These are phyloP conservation scores for Fistulina hepatica DNA, from an alignment of 1,284 basidiomycete species.

Conservation along the genomic window DNA sequence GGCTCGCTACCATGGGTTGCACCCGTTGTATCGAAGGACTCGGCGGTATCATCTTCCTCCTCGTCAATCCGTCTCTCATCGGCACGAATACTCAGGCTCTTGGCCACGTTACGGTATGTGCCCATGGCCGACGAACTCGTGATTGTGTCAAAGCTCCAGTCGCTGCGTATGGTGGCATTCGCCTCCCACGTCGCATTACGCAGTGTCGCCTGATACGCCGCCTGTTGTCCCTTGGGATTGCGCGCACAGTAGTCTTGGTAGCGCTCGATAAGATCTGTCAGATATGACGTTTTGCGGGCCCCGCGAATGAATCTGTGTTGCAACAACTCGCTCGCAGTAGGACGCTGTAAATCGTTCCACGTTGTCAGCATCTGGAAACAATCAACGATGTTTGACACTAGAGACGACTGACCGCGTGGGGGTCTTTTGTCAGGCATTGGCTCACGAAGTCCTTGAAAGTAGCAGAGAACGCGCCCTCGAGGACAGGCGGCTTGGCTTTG, in stretches of 20 bases:
- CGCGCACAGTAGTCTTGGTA: constrained; percentile 59
- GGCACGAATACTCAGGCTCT: constrained; percentile 44
- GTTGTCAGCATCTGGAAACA: constrained; percentile 13
- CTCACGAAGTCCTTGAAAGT: constrained; percentile 92
- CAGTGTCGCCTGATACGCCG: constrained; percentile 43
- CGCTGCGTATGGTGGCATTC: constrained; percentile 68
- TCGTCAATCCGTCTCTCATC: constrained; percentile 44
- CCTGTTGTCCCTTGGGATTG: constrained; percentile 41
- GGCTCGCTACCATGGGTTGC: constrained; percentile 59
- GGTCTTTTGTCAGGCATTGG: constrained; percentile 89
- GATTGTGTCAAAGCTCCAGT: constrained; percentile 95
- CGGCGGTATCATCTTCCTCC: constrained; percentile 34
- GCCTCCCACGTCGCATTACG: constrained; percentile 55
- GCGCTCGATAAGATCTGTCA: constrained; percentile 81
- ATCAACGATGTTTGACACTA: constrained; percentile 2
- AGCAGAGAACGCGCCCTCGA: constrained; percentile 77
- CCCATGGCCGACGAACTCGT: constrained; percentile 58
- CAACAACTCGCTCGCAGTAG: constrained; percentile 83
- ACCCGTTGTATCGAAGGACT: constrained; percentile 44
- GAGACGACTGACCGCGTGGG: constrained; percentile 47
- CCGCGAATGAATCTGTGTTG: constrained; percentile 86
- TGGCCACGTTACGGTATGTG: constrained; percentile 56
- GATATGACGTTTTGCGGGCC: constrained; percentile 70
- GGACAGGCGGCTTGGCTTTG: constrained; percentile 84
- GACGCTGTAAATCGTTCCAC: constrained; percentile 45